phyloP scores from a whole-genome alignment of 352 stramenopile species.

The Phytophthora sojae region DNA sequence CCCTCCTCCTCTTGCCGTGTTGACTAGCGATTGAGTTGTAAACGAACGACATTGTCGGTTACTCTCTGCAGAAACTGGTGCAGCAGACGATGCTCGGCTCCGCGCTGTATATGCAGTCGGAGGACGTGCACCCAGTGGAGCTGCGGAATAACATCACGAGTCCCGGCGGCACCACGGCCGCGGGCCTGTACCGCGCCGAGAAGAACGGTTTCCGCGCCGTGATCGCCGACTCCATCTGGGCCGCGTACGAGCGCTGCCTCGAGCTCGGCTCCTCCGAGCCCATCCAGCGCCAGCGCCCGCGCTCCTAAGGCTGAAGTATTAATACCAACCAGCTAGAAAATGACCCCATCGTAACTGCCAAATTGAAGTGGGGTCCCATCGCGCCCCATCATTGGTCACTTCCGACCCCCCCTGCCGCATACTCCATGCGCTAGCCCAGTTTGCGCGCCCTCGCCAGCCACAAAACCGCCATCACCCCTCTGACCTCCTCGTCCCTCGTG shows the following conservation, averaged over 20 bases:
- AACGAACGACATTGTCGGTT: neutral
- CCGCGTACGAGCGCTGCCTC: constrained; percentile 93
- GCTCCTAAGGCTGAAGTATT: constrained; percentile 44
- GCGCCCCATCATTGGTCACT: neutral
- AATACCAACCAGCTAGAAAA: no score
- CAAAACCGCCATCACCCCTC: constrained; percentile 1
- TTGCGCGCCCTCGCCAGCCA: neutral
- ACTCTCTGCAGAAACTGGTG: constrained; percentile 82
- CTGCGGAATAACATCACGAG: constrained; percentile 96
- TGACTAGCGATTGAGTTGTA: neutral
- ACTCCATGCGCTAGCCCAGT: neutral
- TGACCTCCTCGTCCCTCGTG: neutral
- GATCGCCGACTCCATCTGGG: constrained; percentile 96
- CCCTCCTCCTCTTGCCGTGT: neutral
- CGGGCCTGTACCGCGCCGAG: constrained; percentile 95
- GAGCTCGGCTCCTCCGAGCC: constrained; percentile 92
- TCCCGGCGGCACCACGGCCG: constrained; percentile 94
- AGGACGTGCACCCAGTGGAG: constrained; percentile 90
- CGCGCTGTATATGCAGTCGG: constrained; percentile 94
- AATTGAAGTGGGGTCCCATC: constrained; percentile 8
- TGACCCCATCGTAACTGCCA: neutral
- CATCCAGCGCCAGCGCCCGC: constrained; percentile 70
- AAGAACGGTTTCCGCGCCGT: constrained; percentile 95
- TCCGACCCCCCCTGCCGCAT: no score
- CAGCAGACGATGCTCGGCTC: constrained; percentile 95